Conservation (phyloP, 306 rosid genomes). For the Nissolia schottii region DNA sequence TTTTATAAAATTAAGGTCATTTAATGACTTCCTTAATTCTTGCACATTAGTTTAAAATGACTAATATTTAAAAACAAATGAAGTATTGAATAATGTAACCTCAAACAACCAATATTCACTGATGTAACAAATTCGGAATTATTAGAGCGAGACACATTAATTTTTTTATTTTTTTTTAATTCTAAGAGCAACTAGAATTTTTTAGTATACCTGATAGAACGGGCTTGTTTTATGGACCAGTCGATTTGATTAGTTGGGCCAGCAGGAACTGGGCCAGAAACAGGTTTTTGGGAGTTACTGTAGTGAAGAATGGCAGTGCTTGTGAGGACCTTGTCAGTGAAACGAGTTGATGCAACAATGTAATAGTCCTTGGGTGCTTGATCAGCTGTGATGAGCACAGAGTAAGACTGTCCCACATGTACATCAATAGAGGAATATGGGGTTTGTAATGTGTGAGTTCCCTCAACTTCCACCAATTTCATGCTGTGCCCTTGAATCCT, state of each 20-base stretch:
- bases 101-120: too few relatives aligned
- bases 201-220: slow-evolving; percentile 61
- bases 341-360: slow-evolving; percentile 67
- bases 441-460: slow-evolving; percentile 86
- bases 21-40: too few relatives aligned
- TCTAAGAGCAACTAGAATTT: too few relatives aligned
- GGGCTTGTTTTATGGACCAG: slow-evolving; percentile 84
- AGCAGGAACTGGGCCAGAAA: slow-evolving; percentile 57
- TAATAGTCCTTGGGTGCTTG: slow-evolving; percentile 70
- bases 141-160: too few relatives aligned
- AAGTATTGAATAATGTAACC: too few relatives aligned
- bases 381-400: slow-evolving; percentile 82
- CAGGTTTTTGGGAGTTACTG: slow-evolving; percentile 50
- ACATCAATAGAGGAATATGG: slow-evolving; percentile 70
- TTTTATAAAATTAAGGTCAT: too few relatives aligned
- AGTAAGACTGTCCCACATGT: slow-evolving; percentile 89
- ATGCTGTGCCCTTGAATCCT: slow-evolving; percentile 71
- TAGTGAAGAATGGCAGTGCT: slow-evolving; percentile 69
- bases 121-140: too few relatives aligned
- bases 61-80: too few relatives aligned
- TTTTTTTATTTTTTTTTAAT: too few relatives aligned
- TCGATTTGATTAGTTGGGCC: slow-evolving; percentile 65
- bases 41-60: too few relatives aligned
- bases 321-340: slow-evolving; percentile 44
- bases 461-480: slow-evolving; percentile 90